phyloP scores from a whole-genome alignment of 148 eudicot species.

The Cornus controversa region DNA sequence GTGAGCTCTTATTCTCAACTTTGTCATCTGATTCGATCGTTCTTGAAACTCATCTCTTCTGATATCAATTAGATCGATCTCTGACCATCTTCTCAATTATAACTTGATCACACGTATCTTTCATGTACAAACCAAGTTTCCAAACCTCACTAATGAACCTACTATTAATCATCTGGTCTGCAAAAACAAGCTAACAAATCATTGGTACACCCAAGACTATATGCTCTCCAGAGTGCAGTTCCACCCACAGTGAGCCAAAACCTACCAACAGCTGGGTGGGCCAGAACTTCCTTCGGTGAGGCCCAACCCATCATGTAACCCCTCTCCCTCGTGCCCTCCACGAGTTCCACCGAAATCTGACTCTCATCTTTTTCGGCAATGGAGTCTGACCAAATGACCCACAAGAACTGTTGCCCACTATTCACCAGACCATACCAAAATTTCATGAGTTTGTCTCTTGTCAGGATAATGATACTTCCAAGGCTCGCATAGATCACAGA shows the following conservation, averaged over 20 bases:
- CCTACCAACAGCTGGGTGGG: background rate
- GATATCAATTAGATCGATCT: background rate
- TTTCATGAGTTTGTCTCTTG: slow-evolving; percentile 8
- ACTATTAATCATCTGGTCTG: background rate
- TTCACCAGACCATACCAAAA: slow-evolving; percentile 23
- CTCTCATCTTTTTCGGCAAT: background rate
- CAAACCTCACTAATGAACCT: background rate
- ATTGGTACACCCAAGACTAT: background rate
- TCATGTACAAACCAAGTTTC: background rate
- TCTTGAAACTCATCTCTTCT: background rate
- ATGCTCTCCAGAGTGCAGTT: background rate
- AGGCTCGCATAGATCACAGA: slow-evolving; percentile 22
- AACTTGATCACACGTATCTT: background rate
- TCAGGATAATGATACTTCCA: slow-evolving; percentile 7
- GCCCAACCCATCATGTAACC: slow-evolving; percentile 2
- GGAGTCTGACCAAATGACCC: slow-evolving; percentile 22
- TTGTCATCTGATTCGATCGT: background rate
- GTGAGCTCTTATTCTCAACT: background rate
- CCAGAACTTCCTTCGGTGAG: background rate
- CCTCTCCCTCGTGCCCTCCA: background rate
- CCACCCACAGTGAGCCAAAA: background rate
- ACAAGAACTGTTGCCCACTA: slow-evolving; percentile 17
- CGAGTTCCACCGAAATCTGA: background rate
- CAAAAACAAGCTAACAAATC: background rate
- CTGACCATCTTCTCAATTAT: background rate